Base-by-base conservation (phyloP, 2,329 filamentous ascomycete genomes). In the Aphanocladium album region DNA sequence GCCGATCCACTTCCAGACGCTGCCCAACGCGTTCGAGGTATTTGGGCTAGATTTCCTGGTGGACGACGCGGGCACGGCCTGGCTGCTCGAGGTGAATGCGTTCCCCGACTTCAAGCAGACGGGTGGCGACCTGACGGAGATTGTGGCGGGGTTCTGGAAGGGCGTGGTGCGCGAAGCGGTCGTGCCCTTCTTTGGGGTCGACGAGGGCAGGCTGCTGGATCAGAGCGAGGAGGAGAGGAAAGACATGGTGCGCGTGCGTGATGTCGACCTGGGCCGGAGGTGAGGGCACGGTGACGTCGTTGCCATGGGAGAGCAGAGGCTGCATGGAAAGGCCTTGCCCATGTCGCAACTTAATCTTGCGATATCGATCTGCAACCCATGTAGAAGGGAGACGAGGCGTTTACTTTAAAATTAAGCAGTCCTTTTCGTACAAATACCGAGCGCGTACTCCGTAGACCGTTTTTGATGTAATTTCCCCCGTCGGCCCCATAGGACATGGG, bases 91-190 rank as follows among this genome's bases (percentile, higher is more conserved):
- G 77, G 84, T 96, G 35, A 99, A 99, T 77, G 91, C 93, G 0
- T 99, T 96, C 75, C 95, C 95, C 11, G 95, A 99, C 76, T 98
- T 98, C 71, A 87, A 84, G 70, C 93, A 98, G 83, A 96, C 92
- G 17, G 95, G 95, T 9, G 92, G 91, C 0, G 88, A 89, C 60
- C 74, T 96, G 65, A 85, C 82, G 70, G 83, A 77, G 0, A 74
- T 98, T 45, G 88, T 99, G 25, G 83, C 79, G 21, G 89, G 87
- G 8, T 80, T 99, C 66, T 95, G 96, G 80, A 81, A 85, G 67
- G 89, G 85, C 12, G 88, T 91, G 23, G 80, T 96, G 46, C 80
- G 85, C 60, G 76, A 82, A 64, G 90, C 80, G 2, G 83, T 96
- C 1, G 77, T 74, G 73, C 73, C 82, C 1, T 95, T 95, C 75